Base-by-base conservation (phyloP, 2,329 filamentous ascomycete species). In the Trichophyton verrucosum region DNA sequence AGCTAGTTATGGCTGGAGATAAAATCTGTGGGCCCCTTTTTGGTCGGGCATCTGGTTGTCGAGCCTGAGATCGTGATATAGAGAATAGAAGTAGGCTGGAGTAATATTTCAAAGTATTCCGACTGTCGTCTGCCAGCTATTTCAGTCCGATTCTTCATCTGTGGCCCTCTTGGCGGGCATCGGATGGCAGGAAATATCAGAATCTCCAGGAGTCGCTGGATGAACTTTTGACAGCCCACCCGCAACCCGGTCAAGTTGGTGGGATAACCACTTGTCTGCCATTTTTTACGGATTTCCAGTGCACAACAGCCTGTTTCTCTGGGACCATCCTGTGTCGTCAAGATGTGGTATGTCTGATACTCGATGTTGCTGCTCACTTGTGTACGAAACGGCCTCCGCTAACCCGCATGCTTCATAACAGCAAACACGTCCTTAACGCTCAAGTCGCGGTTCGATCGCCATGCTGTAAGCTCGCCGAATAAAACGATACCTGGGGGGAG, bases 341-440 rank as follows among this genome's bases (percentile, higher is more conserved):
- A 46, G 57, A 60, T 60, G 58, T 60, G 58, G 58, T 60, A 60
- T 22, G 58, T 33, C 30, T 4, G 15, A 40, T 33, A 46, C 27
- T 27, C 20, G 40, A 44, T 30, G 2, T 13, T 47, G 8, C 40
- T 24, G 30, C 57, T 24, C 24, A 20, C 22, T 13, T 38, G 33
- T 15, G 27, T 51, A 51, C 2, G 22, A 15, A 49, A 49, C 5
- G 4, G 27, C 6, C 27, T 24, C 38, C 15, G 24, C 57, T 59
- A 46, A 59, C 11, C 22, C 36, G 20, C 5, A 17, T n/a, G 30
- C 38, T 24, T 49, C 5, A 33, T 30, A 15, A 15, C 68, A 96
- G 94, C 81, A 97, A 97, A 82, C 94, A 99, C 80, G 81, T 99
- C 71, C 86, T 99, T 74, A 99, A 99, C 80, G 94, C 92, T 65